A percentile compares a stretch with the other conserved stretches of the same genome.
phyloP scores from a whole-genome alignment of 129 eudicot species.

The Scalesia atractyloides region DNA sequence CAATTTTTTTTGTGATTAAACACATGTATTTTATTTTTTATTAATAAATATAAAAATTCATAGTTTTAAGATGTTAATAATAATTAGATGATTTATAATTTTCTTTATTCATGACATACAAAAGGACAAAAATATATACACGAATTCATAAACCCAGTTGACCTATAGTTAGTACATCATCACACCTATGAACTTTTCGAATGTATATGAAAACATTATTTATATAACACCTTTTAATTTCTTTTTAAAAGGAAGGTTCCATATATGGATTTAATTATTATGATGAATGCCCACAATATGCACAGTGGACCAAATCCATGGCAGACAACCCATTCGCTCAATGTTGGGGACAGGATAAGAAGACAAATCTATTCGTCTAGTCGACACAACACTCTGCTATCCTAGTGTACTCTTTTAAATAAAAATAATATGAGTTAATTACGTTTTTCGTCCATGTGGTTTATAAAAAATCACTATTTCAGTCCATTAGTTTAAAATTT shows the following conservation, averaged over 20 bases:
- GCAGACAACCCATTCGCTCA: slow-evolving; percentile 37
- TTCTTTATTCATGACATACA: not conserved
- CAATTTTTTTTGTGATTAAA: too few relatives aligned
- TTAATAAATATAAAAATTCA: too few relatives aligned
- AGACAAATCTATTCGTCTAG: not conserved
- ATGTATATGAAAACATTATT: not conserved
- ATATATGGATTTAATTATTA: slow-evolving; percentile 24
- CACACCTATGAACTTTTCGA: not conserved
- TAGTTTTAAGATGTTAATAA: too few relatives aligned
- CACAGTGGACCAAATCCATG: slow-evolving; percentile 22
- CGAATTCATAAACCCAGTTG: slow-evolving; percentile 2
- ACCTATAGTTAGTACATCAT: not conserved
- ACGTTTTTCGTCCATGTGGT: too few relatives aligned
- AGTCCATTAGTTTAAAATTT: too few relatives aligned
- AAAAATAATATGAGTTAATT: too few relatives aligned
- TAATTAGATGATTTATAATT: not conserved
- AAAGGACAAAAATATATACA: not conserved
- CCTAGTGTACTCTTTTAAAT: not conserved
- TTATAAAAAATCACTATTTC: too few relatives aligned
- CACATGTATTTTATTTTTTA: too few relatives aligned
- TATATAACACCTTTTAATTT: not conserved
- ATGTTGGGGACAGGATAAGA: slow-evolving; percentile 16
- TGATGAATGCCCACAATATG: slow-evolving; percentile 17
- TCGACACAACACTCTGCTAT: too few relatives aligned
- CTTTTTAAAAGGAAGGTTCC: slow-evolving; percentile 8